A percentile compares a stretch with the other conserved stretches of the same genome.
Conservation (phyloP, 1,139 yeast genomes). For the Pichia sp. region DNA sequence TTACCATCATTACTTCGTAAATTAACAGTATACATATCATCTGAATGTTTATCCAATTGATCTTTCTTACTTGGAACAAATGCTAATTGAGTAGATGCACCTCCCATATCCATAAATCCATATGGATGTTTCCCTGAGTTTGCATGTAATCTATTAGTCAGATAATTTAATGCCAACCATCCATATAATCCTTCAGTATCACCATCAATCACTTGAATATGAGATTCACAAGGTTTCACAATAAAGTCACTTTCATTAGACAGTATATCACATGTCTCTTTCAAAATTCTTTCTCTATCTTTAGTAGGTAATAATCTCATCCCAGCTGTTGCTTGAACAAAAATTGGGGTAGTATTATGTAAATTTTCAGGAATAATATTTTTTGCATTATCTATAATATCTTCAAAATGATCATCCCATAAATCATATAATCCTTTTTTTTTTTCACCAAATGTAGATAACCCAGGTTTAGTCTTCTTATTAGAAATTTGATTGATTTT, state of each 20-base stretch:
- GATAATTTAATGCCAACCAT: conserved; percentile 69
- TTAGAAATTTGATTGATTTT: conserved; percentile 57
- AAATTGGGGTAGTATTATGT: conserved; percentile 58
- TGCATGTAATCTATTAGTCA: conserved; percentile 27
- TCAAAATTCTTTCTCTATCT: conserved; percentile 39
- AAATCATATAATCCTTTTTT: conserved; percentile 41
- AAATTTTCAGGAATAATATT: conserved; percentile 49
- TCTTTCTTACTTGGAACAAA: conserved; percentile 57
- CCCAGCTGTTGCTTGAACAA: conserved; percentile 76
- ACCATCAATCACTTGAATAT: conserved; percentile 71
- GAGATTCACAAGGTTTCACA: conserved; percentile 49
- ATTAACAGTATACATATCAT: conserved; percentile 54
- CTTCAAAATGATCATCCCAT: conserved; percentile 56
- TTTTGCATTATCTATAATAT: conserved; percentile 53
- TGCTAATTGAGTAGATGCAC: conserved; percentile 78
- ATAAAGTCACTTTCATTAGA: conserved; percentile 44
- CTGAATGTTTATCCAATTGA: conserved; percentile 51
- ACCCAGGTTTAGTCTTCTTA: conserved; percentile 60
- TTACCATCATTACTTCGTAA: conserved; percentile 57
- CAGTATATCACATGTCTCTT: conserved; percentile 47
- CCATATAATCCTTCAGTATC: conserved; percentile 78
- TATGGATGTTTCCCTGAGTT: conserved; percentile 29
- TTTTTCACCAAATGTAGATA: conserved; percentile 45
- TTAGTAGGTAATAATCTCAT: conserved; percentile 59
- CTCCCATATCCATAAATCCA: conserved; percentile 91